Percentiles rank a stretch among this genome's conserved stretches.
Conservation (phyloP, 106 monocot species). For the Alisma plantagoaquatica region DNA sequence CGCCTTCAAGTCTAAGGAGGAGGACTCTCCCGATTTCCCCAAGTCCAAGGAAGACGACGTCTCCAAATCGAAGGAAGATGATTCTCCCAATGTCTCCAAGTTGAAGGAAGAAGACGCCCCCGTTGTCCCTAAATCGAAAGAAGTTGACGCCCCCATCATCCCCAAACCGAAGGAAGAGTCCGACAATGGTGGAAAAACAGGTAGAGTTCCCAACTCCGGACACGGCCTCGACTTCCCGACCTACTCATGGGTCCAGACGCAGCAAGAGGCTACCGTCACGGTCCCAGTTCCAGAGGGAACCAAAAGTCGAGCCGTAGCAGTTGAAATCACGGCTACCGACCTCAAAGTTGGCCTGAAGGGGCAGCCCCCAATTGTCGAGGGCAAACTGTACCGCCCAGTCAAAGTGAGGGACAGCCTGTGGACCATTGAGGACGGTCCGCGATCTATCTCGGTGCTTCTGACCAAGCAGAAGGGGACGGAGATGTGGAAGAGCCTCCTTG, state of each 20-base stretch:
- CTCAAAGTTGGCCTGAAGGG: constrained; percentile 85
- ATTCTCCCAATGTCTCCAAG: neutral
- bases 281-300: constrained; percentile 70
- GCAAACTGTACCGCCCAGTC: constrained; percentile 51
- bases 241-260: constrained; percentile 76
- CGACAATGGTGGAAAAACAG: neutral
- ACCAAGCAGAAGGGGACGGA: constrained; percentile 94
- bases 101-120: neutral
- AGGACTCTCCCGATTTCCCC: constrained; percentile 11
- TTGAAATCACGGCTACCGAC: constrained; percentile 76
- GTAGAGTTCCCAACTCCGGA: constrained; percentile 63
- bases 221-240: constrained; percentile 81
- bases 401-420: constrained; percentile 77
- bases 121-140: neutral
- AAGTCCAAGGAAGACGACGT: constrained; percentile 7
- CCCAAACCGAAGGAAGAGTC: neutral
- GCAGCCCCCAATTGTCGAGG: constrained; percentile 65
- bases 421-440: constrained; percentile 93
- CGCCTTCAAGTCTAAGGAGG: too few relatives aligned
- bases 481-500: constrained; percentile 68
- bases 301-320: constrained; percentile 55
- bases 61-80: too few relatives aligned
- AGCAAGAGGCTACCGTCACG: constrained; percentile 63
- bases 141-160: neutral
- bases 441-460: constrained; percentile 48